Evolutionary conservation across 1,139 yeast species (phyloP), one percentile per base, ranked within the genome.

Genomic region (Kodamaea suecica): DNA sequence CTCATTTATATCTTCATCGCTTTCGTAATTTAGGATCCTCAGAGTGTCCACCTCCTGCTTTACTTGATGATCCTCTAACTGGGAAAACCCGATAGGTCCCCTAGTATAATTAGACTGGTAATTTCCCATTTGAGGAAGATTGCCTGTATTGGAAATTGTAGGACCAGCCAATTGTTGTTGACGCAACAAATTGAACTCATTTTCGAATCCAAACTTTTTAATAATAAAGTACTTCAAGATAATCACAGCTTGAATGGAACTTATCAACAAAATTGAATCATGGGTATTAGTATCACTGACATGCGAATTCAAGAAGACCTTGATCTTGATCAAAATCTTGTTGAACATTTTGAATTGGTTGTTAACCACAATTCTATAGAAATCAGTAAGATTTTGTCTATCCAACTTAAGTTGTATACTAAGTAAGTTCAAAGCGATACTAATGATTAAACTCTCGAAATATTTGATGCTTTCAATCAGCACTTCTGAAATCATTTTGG

Each of bases 291-390:
- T 6, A 8, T 17, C 29, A 13, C 14, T 15, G 29, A 23, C 23
- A 19, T 45, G 39, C 12, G 36, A 34, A 17, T 41, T 37, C 27
- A 43, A 32, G 25, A 43, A 35, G 34, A 7, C 15, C 16, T 37
- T 43, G 23, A 59, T 43, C 38, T 58, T 60, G 24, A 36, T 40
- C 8, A 53, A 41, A 7, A 62, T 35, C 37, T 54, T 52, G 37
- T 61, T 59, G 43, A 62, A 63, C 20, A 67, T 48, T 29, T 50
- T 55, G 9, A 61, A 45, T 42, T 68, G 73, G 33, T 63, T 60
- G 33, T 59, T 57, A 23, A 65, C 49, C 2, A 57, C 42, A 8
- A 35, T 39, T 19, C 40, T 36, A 12, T 35, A 29, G 31, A 34
- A 38, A 12, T 41, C 27, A 8, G 46, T 45, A 15, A 53, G 45